phyloP scores from a whole-genome alignment of 129 eudicot species.

The Flaveria brownii region DNA sequence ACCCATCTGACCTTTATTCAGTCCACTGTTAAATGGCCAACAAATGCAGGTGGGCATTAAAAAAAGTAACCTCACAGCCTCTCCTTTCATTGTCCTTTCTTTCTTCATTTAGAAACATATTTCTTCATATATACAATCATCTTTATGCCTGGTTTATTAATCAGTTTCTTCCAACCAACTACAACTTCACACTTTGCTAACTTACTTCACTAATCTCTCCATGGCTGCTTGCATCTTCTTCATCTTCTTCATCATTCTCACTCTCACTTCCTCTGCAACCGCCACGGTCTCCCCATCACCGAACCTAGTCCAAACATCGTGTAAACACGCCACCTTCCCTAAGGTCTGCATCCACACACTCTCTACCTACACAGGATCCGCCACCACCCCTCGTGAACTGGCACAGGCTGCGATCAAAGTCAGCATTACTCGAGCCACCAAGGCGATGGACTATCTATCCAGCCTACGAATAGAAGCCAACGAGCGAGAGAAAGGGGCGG shows the following conservation, averaged over 20 bases:
- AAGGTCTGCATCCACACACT: constrained; percentile 64
- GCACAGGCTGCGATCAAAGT: constrained; percentile 72
- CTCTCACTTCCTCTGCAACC: constrained; percentile 12
- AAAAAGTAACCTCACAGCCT: constrained; percentile 17
- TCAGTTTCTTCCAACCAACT: constrained; percentile 36
- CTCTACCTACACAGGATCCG: constrained; percentile 51
- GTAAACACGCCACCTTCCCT: constrained; percentile 83
- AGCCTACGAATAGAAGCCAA: constrained; percentile 34
- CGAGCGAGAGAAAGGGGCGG: constrained; percentile 43
- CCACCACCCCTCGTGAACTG: constrained; percentile 57
- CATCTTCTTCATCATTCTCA: constrained; percentile 30
- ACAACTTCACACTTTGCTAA: constrained; percentile 31
- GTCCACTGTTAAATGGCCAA: constrained; percentile 31
- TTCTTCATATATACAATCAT: constrained; percentile 17
- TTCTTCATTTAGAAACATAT: constrained; percentile 21
- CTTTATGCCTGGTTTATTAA: not conserved
- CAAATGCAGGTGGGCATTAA: constrained; percentile 40
- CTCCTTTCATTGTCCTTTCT: constrained; percentile 31
- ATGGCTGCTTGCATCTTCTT: constrained; percentile 33
- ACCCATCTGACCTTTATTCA: constrained; percentile 8
- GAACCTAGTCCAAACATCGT: constrained; percentile 55
- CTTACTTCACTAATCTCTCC: constrained; percentile 21
- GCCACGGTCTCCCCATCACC: constrained; percentile 15
- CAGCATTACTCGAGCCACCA: constrained; percentile 57
- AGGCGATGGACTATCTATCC: constrained; percentile 44